A percentile compares a stretch with the other conserved stretches of the same genome.
These are phyloP conservation scores for Rhodotorula sp. DNA, from an alignment of 1,284 basidiomycete genomes.

Conservation along the genomic window DNA sequence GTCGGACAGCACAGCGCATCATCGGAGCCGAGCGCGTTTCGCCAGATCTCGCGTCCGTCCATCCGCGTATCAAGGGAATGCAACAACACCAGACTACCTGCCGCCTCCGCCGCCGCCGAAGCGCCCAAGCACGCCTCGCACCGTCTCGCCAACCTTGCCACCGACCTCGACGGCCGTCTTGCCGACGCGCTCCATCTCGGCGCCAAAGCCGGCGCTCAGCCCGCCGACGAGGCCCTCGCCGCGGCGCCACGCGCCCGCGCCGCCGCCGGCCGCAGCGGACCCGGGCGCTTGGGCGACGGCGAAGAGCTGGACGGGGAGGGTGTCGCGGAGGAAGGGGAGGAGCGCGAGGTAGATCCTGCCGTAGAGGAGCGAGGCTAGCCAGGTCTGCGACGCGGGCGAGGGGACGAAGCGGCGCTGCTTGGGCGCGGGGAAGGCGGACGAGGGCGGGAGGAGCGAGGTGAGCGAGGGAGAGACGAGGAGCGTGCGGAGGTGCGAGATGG, in stretches of 20 bases:
- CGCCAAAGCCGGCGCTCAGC: not conserved
- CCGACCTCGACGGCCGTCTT: conserved; percentile 21
- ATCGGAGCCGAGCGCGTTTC: too few species aligned
- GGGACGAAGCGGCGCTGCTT: conserved; percentile 72
- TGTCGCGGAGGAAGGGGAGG: conserved; percentile 25
- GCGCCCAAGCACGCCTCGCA: conserved; percentile 14
- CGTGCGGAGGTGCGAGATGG: conserved; percentile 54
- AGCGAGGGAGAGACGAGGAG: conserved; percentile 63
- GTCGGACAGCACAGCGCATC: too few species aligned
- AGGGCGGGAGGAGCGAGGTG: conserved; percentile 71
- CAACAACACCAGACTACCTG: not conserved
- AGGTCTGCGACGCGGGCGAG: conserved; percentile 76
- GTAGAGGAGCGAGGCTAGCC: conserved; percentile 88
- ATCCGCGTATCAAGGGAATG: too few species aligned
- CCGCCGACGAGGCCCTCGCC: not conserved
- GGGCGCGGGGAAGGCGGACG: conserved; percentile 56
- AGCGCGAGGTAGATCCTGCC: conserved; percentile 79
- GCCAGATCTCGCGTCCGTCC: too few species aligned
- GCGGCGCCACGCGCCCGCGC: not conserved
- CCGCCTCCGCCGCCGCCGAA: conserved; percentile 5
- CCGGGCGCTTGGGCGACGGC: conserved; percentile 26
- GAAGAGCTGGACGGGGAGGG: conserved; percentile 30
- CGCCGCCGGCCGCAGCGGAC: not conserved
- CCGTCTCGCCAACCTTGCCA: conserved; percentile 7
- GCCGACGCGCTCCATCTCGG: conserved; percentile 14